Conservation (phyloP, 176 grass and related monocot species). For the Avena atlantica region DNA sequence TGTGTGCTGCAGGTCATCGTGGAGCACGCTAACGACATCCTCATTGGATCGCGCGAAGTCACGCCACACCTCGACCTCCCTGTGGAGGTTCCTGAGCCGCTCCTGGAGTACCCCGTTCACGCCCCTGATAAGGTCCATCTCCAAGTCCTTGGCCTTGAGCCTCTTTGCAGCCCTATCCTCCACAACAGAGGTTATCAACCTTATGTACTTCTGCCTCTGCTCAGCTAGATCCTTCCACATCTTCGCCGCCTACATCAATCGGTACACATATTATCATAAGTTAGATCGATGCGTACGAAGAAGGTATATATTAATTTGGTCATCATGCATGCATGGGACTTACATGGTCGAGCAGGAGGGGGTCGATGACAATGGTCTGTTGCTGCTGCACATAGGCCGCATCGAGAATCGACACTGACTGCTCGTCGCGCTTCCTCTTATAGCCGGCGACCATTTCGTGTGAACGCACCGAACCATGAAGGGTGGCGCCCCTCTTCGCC, state of each 20-base stretch:
- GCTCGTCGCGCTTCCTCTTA: slow-evolving; percentile 47
- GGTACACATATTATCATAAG: neutral
- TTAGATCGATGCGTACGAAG: neutral
- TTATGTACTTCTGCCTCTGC: slow-evolving; percentile 38
- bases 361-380: slow-evolving; percentile 62
- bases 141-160: slow-evolving; percentile 61
- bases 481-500: slow-evolving; percentile 48
- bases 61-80: slow-evolving; percentile 68
- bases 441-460: neutral
- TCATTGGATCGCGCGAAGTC: slow-evolving; percentile 68
- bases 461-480: neutral
- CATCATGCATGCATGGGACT: slow-evolving; percentile 70
- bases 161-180: slow-evolving; percentile 46
- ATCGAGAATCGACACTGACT: neutral
- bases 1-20: slow-evolving; percentile 48
- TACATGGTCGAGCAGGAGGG: slow-evolving; percentile 65
- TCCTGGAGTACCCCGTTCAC: slow-evolving; percentile 52
- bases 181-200: slow-evolving; percentile 38
- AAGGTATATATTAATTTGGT: slow-evolving; percentile 16
- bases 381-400: slow-evolving; percentile 29
- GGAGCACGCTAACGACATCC: slow-evolving; percentile 45
- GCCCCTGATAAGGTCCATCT: neutral
- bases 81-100: slow-evolving; percentile 34
- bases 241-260: slow-evolving; percentile 43
- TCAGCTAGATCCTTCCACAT: slow-evolving; percentile 48